These are phyloP conservation scores for Helicocarpus griseus DNA, from an alignment of 2,329 filamentous ascomycete genomes.

Conservation along the genomic window DNA sequence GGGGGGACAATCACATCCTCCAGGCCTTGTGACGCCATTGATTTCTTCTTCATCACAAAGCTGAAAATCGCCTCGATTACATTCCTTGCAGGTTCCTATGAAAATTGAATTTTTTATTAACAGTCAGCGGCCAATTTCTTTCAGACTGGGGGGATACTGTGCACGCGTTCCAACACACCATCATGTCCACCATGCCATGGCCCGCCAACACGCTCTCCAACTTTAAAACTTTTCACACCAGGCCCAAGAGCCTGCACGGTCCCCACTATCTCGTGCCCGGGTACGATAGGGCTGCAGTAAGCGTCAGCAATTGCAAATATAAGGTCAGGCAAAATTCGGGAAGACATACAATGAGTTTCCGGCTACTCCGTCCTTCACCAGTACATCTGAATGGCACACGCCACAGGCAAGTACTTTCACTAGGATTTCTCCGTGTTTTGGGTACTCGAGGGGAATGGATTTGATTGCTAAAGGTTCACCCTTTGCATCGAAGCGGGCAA, in stretches of 20 bases:
- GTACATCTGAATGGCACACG: slow-evolving; percentile 57
- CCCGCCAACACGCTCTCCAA: slow-evolving; percentile 58
- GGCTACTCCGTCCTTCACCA: slow-evolving; percentile 40
- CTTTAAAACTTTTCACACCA: slow-evolving; percentile 43
- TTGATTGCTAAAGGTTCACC: slow-evolving; percentile 47
- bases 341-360: slow-evolving; percentile 41
- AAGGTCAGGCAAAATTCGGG: neutral
- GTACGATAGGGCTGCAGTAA: slow-evolving; percentile 43
- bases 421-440: slow-evolving; percentile 51
- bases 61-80: slow-evolving; percentile 55
- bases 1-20: slow-evolving; percentile 47
- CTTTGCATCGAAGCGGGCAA: slow-evolving; percentile 48
- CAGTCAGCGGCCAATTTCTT: neutral
- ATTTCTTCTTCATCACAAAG: slow-evolving; percentile 55
- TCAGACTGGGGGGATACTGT: neutral
- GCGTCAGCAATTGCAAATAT: neutral
- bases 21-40: slow-evolving; percentile 58
- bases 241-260: slow-evolving; percentile 53
- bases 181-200: slow-evolving; percentile 56
- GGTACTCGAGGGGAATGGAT: slow-evolving; percentile 49
- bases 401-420: slow-evolving; percentile 64
- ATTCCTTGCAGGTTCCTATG: slow-evolving; percentile 51
- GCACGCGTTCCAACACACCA: slow-evolving; percentile 11
- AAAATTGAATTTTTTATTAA: neutral
- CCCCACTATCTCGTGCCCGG: slow-evolving; percentile 65